These are phyloP conservation scores for Triangularia verruculosa DNA, from an alignment of 2,329 filamentous ascomycete species.

Conservation along the genomic window DNA sequence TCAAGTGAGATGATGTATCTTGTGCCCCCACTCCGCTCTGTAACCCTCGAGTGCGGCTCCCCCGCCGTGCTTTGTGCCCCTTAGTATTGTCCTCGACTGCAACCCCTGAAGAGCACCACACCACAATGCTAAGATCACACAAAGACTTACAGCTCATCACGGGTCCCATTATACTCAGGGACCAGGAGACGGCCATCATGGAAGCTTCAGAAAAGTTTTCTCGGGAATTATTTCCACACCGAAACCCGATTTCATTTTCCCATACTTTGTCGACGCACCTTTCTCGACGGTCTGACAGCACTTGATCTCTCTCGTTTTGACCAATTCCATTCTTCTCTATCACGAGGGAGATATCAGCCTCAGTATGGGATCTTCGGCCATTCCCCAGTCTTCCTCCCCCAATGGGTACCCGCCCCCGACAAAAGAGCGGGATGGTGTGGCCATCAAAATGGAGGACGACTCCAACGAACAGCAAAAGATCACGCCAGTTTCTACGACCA, in stretches of 20 bases:
- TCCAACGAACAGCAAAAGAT: slow-evolving; percentile 1
- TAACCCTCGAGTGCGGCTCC: not conserved
- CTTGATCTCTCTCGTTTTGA: not conserved
- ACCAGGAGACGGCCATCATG: not conserved
- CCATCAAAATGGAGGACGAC: slow-evolving; percentile 7
- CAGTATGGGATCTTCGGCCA: slow-evolving; percentile 6
- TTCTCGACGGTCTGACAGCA: not conserved
- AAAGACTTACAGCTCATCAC: slow-evolving; percentile 16
- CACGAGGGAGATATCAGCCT: not conserved
- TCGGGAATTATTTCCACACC: not conserved
- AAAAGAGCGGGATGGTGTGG: not conserved
- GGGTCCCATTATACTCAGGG: slow-evolving; percentile 1
- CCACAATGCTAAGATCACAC: slow-evolving; percentile 27
- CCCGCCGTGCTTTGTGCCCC: slow-evolving; percentile 15
- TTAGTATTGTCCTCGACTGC: slow-evolving; percentile 24
- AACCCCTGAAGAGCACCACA: not conserved
- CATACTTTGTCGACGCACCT: not conserved
- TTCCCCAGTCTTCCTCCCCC: not conserved
- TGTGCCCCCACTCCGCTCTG: not conserved
- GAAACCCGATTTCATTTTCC: not conserved
- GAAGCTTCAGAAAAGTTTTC: not conserved
- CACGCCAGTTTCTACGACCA: slow-evolving; percentile 2
- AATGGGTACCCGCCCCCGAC: not conserved
- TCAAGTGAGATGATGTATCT: slow-evolving; percentile 5
- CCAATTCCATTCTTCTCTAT: not conserved